Evolutionary conservation across 352 stramenopile species (phyloP), one percentile per base, ranked within the genome.

Genomic region (Albugo candida): DNA sequence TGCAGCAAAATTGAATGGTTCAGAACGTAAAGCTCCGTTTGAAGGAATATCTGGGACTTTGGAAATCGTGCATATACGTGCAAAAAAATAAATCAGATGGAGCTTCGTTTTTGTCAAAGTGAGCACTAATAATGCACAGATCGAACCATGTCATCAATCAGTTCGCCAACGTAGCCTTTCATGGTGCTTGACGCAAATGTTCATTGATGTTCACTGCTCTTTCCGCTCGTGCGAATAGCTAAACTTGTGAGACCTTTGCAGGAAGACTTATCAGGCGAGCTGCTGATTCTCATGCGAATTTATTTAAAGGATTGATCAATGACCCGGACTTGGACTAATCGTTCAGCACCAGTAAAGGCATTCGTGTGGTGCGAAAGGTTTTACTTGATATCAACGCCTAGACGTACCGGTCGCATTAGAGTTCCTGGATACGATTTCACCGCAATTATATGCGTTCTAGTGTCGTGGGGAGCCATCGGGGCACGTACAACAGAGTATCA

Each of bases 251-350:
- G 79, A 52, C 19, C 48, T 14, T 47, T 89, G 12, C 64, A 64
- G 11, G 58, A 69, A 13, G 66, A 83, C 47, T 56, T 83, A 5
- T 53, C 63, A 20, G 61, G 67, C 13, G 73, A 89, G 46, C 53
- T 89, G 39, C 54, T 86, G 42, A 63, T 89, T 45, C 77, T 86
- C 54, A 89, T 89, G 76, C 71, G 76, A 59, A 83, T 74, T 21
- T 89, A 89, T 66, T 89, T 89, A 89, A 89, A 51, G 76, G 76
- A 6, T 58, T 89, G 34, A 89, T 89, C 54, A 89, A 89, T 54
- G 76, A 89, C 58, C 76, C 76, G 34, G 74, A 89, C 45, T 64
- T 89, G 10, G 53, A 84, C 54, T 70, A 81, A 47, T 81, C 70
- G 13, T 92, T 83, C 55, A 83, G 85, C 45, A 92, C 88, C 55